A percentile compares a stretch with the other conserved stretches of the same genome.
These are phyloP conservation scores for Schizosaccharomyces pombe DNA, from an alignment of 805 yeast species.

Conservation along the genomic window ASM294v3 CU329670.1:3297001-3297500, in stretches of 20 bases:
- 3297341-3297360: neutral
- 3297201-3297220: slow-evolving; percentile 74
- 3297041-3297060: slow-evolving; percentile 65
- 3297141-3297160: slow-evolving; percentile 74
- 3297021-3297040: slow-evolving; percentile 82
- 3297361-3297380: neutral
- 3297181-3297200: slow-evolving; percentile 74
- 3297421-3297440: neutral
- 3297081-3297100: slow-evolving; percentile 79
- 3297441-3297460: no score
- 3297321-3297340: neutral
- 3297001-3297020: slow-evolving; percentile 73
- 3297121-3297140: slow-evolving; percentile 82
- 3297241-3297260: slow-evolving; percentile 72
- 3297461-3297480: no score
- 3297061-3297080: slow-evolving; percentile 69
- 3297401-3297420: neutral
- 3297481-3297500: no score
- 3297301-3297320: neutral
- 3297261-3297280: slow-evolving; percentile 98
- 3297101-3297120: slow-evolving; percentile 69
- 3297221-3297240: slow-evolving; percentile 64
- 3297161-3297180: slow-evolving; percentile 62
- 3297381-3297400: neutral
- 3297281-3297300: slow-evolving; percentile 26